Base-by-base conservation (phyloP, 441 rosid genomes). In the Bocquillonia castaneifolia region DNA sequence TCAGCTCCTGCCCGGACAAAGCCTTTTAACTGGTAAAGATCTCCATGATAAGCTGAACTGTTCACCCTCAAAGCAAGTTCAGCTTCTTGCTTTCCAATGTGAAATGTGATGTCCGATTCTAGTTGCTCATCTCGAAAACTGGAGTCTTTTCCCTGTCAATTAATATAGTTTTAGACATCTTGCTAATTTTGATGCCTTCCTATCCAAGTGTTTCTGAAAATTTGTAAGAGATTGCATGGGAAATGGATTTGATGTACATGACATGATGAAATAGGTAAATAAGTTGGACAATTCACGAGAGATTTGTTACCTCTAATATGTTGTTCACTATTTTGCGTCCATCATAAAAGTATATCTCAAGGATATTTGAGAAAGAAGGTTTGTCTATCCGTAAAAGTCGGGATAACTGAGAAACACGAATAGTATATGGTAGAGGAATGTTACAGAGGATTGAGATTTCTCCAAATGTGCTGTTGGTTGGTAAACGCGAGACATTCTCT, bases 51-150 rank as follows among this genome's bases (percentile, higher is more conserved):
- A 74, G 97, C 89, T 62, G 94, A 88, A 78, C 72, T 89, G 70
- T 91, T 94, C 65, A 94, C 87, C 72, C 82, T 89, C 66, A 91
- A 76, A 72, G 97, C 96, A 74, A 91, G 97, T 77, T 94, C 99
- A 65, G 88, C 90, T 82, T 94, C 97, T 81, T 94, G 99, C 83
- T 82, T 94, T 57, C 85, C 93, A 39, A 94, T 91, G 70, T 91
- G 96, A 82, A 88, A 80, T 74, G 89, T 70, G 65, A 94, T 75
- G 63, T 94, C 99, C 12, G 92, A 82, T 76, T 86, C 96, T 66
- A 93, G 73, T 68, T 86, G 89, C 80, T 88, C 88, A 57, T 87
- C 71, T 69, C 88, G 81, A 72, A 84, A 81, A 71, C 82, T 78
- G 53, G 86, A 79, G 64, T 88, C 91, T 53, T 85, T 91, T 58